These are phyloP conservation scores for Simplicillium aogashimaense DNA, from an alignment of 2,329 filamentous ascomycete genomes.

Conservation along the genomic window DNA sequence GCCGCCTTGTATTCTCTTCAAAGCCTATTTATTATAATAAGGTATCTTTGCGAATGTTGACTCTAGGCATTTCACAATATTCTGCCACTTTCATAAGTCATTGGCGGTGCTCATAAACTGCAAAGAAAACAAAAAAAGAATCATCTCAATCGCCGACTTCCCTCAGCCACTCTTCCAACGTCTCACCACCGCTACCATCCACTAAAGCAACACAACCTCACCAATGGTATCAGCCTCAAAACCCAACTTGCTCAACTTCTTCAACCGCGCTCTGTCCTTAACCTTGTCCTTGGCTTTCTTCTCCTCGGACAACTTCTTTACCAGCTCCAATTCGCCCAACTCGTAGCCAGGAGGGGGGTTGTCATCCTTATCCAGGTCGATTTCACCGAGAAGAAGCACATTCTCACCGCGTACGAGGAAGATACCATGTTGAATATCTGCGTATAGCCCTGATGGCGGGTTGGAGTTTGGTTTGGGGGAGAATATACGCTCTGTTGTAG, in stretches of 20 bases:
- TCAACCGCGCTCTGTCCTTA: conserved; percentile 61
- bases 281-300: conserved; percentile 59
- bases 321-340: conserved; percentile 54
- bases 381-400: conserved; percentile 89
- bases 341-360: conserved; percentile 66
- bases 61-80: conserved; percentile 53
- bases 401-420: conserved; percentile 95
- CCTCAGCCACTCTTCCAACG: not conserved
- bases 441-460: conserved; percentile 48
- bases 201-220: conserved; percentile 60
- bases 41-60: not conserved
- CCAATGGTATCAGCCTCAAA: conserved; percentile 82
- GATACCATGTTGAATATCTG: conserved; percentile 75
- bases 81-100: conserved; percentile 29
- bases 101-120: conserved; percentile 2
- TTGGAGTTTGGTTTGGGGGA: conserved; percentile 35
- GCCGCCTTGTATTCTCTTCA: too few species aligned
- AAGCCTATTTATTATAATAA: too few species aligned
- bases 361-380: conserved; percentile 94
- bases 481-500: conserved; percentile 84
- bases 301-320: conserved; percentile 64
- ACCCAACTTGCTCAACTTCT: conserved; percentile 65
- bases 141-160: not conserved
- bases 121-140: conserved; percentile 6
- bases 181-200: conserved; percentile 2